Evolutionary conservation across 2,329 filamentous ascomycete genomes (phyloP).

Genomic region (Monosporascus sp.): DNA sequence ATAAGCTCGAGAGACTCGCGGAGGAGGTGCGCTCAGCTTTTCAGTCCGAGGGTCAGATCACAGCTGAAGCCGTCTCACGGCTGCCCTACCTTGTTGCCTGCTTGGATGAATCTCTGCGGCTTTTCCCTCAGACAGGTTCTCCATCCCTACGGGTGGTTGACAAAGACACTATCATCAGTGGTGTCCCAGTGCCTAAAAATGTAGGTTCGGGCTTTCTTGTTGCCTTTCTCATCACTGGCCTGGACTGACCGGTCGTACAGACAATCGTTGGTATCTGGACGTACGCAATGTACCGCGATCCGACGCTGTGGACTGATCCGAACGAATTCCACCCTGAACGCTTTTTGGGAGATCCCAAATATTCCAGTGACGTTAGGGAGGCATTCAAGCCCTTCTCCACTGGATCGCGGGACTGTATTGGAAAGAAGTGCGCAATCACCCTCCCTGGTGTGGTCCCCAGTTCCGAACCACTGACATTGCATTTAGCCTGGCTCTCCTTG

Average conservation of each 20-base stretch:
- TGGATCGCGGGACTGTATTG: conserved; percentile 7
- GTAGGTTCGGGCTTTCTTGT: neutral
- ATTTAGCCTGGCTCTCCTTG: conserved; percentile 4
- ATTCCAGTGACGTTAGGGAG: conserved; percentile 2
- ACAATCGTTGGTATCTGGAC: conserved; percentile 11
- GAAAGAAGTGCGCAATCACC: conserved; percentile 7
- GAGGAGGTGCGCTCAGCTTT: conserved; percentile 36
- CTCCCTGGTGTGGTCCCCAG: neutral
- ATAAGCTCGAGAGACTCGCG: conserved; percentile 29
- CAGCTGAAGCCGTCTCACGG: conserved; percentile 13
- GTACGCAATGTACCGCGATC: conserved; percentile 7
- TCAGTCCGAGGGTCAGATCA: conserved; percentile 27
- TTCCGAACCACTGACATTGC: neutral
- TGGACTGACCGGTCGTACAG: neutral
- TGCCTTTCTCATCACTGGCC: neutral
- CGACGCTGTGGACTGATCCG: conserved; percentile 6
- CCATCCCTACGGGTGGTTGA: conserved; percentile 7
- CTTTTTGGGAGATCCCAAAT: conserved; percentile 5
- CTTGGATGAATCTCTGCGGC: conserved; percentile 27
- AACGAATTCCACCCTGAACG: conserved; percentile 6
- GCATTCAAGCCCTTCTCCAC: conserved; percentile 8
- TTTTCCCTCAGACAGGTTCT: conserved; percentile 27
- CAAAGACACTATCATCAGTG: conserved; percentile 4
- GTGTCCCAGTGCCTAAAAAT: conserved; percentile 6
- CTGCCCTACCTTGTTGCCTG: conserved; percentile 28